A percentile compares a stretch with the other conserved stretches of the same genome.
phyloP scores from a whole-genome alignment of 305 asterid species.

The Ilex paraguariensis region DNA sequence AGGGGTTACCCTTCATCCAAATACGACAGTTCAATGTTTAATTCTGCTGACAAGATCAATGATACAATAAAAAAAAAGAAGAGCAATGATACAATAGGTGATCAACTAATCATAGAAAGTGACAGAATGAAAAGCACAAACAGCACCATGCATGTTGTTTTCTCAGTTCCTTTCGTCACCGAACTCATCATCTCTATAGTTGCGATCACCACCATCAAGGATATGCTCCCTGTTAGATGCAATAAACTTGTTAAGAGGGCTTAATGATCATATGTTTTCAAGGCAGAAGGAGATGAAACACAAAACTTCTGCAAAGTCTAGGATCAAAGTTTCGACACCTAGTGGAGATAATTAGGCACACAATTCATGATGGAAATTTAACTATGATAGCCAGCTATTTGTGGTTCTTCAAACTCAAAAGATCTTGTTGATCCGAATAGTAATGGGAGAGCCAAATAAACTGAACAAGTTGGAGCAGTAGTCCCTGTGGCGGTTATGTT shows the following conservation, averaged over 20 bases:
- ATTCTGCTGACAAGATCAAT: neutral
- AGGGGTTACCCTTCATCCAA: neutral
- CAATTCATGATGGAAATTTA: no score
- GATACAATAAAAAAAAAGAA: no score
- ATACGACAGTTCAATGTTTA: neutral
- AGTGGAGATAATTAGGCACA: no score
- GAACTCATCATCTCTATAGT: slow-evolving; percentile 20
- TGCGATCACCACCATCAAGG: slow-evolving; percentile 40
- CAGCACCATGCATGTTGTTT: neutral
- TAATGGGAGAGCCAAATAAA: no score
- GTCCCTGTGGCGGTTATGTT: no score
- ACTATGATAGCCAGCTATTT: no score
- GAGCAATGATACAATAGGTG: neutral
- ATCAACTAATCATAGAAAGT: neutral
- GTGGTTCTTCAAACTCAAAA: no score
- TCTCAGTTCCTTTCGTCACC: slow-evolving; percentile 8
- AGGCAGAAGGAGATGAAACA: neutral
- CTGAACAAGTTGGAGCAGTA: no score
- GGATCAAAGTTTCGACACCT: no score
- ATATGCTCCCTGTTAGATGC: slow-evolving; percentile 47
- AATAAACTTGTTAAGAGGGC: neutral
- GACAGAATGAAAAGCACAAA: neutral
- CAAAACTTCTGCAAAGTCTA: neutral
- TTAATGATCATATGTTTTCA: neutral
- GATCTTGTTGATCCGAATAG: no score